phyloP scores from a whole-genome alignment of 768 basidiomycete genomes.

The Russula foetens region DNA sequence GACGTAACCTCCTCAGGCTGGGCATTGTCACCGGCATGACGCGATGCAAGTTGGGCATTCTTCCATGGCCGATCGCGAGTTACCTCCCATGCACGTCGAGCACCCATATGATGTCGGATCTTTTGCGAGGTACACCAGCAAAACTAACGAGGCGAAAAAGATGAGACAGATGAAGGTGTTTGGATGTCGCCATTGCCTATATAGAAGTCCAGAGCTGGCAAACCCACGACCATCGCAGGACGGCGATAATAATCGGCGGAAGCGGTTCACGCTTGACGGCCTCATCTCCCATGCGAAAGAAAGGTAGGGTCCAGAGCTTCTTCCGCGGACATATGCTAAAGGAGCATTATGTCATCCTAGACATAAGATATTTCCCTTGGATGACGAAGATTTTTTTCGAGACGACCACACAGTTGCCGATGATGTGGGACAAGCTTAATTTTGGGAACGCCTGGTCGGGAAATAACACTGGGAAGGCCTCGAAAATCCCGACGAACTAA shows the following conservation, averaged over 20 bases:
- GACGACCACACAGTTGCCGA: neutral
- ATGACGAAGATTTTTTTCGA: slow-evolving; percentile 19
- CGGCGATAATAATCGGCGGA: slow-evolving; percentile 3
- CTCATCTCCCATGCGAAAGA: slow-evolving; percentile 54
- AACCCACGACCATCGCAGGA: neutral
- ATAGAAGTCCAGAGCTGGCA: neutral
- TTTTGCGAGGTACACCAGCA: neutral
- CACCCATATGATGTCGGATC: slow-evolving; percentile 1
- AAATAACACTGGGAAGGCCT: neutral
- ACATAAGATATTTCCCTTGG: slow-evolving; percentile 30
- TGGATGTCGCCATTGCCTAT: slow-evolving; percentile 17
- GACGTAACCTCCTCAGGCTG: neutral
- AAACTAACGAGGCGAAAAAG: neutral
- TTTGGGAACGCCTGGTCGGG: neutral
- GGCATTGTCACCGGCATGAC: slow-evolving; percentile 15
- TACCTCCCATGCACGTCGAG: neutral
- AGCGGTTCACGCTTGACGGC: slow-evolving; percentile 44
- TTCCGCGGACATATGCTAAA: neutral
- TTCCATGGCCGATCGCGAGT: neutral
- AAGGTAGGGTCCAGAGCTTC: slow-evolving; percentile 36
- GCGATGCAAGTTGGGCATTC: slow-evolving; percentile 3
- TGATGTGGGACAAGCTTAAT: neutral
- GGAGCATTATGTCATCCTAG: slow-evolving; percentile 26
- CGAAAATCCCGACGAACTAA: neutral
- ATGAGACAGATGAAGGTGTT: slow-evolving; percentile 13